Evolutionary conservation across 2,329 filamentous ascomycete genomes (phyloP).

Genomic region (Periconia sp.): DNA sequence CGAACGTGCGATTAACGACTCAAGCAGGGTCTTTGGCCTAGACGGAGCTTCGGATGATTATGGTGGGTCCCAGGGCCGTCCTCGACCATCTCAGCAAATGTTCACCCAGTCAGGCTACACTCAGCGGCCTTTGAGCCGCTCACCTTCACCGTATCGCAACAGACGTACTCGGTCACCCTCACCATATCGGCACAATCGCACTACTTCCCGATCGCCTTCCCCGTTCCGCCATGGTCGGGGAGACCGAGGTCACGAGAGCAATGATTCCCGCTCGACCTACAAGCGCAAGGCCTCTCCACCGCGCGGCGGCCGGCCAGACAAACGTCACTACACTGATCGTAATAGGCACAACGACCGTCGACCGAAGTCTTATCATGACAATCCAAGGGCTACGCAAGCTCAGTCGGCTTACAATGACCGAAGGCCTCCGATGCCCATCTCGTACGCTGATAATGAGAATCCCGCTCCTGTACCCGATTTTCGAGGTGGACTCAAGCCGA

Average conservation of each 20-base stretch:
- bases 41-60: conserved; percentile 33
- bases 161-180: conserved; percentile 31
- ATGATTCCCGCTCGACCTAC: conserved; percentile 44
- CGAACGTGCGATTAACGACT: conserved; percentile 43
- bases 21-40: conserved; percentile 36
- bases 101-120: conserved; percentile 16
- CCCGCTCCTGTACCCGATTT: conserved; percentile 47
- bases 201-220: conserved; percentile 32
- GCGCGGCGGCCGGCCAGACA: conserved; percentile 52
- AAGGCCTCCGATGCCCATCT: conserved; percentile 29
- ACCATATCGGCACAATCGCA: conserved; percentile 32
- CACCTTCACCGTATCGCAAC: conserved; percentile 28
- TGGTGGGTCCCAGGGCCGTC: conserved; percentile 11
- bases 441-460: conserved; percentile 46
- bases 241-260: conserved; percentile 27
- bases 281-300: conserved; percentile 51
- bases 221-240: conserved; percentile 30
- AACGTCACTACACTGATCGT: conserved; percentile 58
- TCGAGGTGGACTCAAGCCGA: conserved; percentile 17
- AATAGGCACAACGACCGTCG: conserved; percentile 61
- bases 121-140: conserved; percentile 35
- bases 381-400: not conserved
- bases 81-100: not conserved
- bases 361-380: conserved; percentile 59
- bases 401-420: conserved; percentile 16